Evolutionary conservation across 169 alveolate species (phyloP).

Genomic region (Perkinsus olseni): DNA sequence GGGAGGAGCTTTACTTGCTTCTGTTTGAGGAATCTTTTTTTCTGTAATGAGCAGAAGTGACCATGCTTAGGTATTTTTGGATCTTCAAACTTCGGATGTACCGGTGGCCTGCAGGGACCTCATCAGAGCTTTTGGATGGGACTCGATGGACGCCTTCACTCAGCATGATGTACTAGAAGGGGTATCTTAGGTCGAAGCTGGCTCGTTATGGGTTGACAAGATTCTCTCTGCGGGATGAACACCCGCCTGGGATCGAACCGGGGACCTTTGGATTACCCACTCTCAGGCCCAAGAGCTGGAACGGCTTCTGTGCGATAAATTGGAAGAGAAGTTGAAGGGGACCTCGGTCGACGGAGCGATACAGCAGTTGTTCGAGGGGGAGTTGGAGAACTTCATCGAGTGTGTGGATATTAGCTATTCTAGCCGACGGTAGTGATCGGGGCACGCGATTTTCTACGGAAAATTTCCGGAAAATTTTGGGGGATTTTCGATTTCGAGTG

Average conservation of each 20-base stretch:
- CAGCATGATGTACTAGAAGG: slow-evolving; percentile 72
- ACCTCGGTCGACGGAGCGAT: slow-evolving; percentile 89
- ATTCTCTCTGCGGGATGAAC: too few species aligned
- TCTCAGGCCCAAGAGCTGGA: slow-evolving; percentile 81
- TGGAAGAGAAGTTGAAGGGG: slow-evolving; percentile 92
- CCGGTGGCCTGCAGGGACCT: slow-evolving; percentile 59
- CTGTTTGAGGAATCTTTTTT: too few species aligned
- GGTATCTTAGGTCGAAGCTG: background rate
- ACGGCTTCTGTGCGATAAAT: slow-evolving; percentile 79
- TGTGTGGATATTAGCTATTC: slow-evolving; percentile 84
- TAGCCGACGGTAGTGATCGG: slow-evolving; percentile 67
- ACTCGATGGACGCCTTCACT: slow-evolving; percentile 84
- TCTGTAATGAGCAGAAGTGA: too few species aligned
- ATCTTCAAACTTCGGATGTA: slow-evolving; percentile 70
- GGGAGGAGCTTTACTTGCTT: too few species aligned
- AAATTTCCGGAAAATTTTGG: background rate
- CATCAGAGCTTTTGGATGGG: slow-evolving; percentile 89
- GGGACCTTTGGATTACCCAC: background rate
- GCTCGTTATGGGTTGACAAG: too few species aligned
- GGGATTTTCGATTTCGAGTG: background rate
- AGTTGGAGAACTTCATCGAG: slow-evolving; percentile 83
- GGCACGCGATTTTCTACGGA: background rate
- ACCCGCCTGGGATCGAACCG: background rate
- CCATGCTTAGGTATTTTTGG: slow-evolving; percentile 64
- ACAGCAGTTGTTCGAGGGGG: slow-evolving; percentile 86